phyloP scores from a whole-genome alignment of 139 green algal genomes.

The Parachlorella kessleri region DNA sequence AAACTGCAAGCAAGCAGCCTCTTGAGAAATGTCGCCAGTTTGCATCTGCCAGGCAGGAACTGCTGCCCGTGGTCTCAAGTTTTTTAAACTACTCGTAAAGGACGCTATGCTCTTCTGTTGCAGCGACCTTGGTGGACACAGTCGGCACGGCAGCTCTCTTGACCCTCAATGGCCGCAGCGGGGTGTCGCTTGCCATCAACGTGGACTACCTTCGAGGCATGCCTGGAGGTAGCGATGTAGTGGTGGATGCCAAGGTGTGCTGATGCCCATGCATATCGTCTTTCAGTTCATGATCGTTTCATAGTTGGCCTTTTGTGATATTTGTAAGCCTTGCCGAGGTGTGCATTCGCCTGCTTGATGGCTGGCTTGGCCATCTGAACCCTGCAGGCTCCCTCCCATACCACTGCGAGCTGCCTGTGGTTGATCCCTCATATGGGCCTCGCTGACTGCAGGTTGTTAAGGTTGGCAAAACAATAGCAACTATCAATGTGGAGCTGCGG shows the following conservation, averaged over 20 bases:
- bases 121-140: constrained; percentile 50
- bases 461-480: constrained; percentile 16
- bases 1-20: too few species aligned
- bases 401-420: not conserved
- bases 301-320: not conserved
- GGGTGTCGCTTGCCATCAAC: constrained; percentile 31
- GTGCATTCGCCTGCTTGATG: not conserved
- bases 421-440: not conserved
- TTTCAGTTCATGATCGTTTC: not conserved
- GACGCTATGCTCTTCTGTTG: too few species aligned
- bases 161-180: constrained; percentile 13
- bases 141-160: constrained; percentile 49
- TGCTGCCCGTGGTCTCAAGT: too few species aligned
- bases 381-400: not conserved
- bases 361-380: too few species aligned
- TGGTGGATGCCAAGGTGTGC: constrained; percentile 21
- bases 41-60: too few species aligned
- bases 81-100: too few species aligned
- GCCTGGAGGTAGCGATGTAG: constrained; percentile 1
- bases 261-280: not conserved
- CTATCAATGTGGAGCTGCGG: constrained; percentile 17
- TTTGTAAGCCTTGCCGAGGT: not conserved
- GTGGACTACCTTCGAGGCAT: constrained; percentile 27
- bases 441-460: not conserved
- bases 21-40: too few species aligned